A percentile compares a stretch with the other conserved stretches of the same genome.
These are phyloP conservation scores for Kazachstania kunashirensis DNA, from an alignment of 805 yeast species.

Conservation along the genomic window DNA sequence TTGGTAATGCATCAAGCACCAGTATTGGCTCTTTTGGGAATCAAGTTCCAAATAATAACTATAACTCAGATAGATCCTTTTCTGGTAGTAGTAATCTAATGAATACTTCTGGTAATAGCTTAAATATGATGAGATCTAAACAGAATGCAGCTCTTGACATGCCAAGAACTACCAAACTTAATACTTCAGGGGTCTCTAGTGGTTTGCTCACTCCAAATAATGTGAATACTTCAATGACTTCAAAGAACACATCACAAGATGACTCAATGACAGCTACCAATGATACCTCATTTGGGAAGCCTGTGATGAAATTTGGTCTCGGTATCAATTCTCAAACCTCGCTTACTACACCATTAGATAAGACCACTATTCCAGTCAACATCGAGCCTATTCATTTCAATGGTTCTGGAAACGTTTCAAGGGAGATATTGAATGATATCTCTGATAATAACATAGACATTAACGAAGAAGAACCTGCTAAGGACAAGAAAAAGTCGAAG, in stretches of 20 bases:
- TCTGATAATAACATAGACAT: neutral
- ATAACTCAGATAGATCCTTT: slow-evolving; percentile 5
- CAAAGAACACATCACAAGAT: neutral
- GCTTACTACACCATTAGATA: slow-evolving; percentile 4
- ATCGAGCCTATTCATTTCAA: neutral
- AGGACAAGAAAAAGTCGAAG: slow-evolving; percentile 14
- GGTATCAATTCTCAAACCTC: neutral
- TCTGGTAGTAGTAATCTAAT: neutral
- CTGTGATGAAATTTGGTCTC: slow-evolving; percentile 4
- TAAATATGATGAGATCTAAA: slow-evolving; percentile 1
- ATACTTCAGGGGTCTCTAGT: neutral
- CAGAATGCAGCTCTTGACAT: neutral
- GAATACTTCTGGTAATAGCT: neutral
- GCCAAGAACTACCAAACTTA: slow-evolving; percentile 5
- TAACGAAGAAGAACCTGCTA: slow-evolving; percentile 2
- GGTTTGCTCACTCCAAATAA: slow-evolving; percentile 9
- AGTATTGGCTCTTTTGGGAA: slow-evolving; percentile 8
- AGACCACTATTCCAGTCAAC: slow-evolving; percentile 4
- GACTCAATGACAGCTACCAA: neutral
- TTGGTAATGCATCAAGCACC: slow-evolving; percentile 25
- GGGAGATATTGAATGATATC: neutral
- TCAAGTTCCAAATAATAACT: slow-evolving; percentile 7
- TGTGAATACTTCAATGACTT: slow-evolving; percentile 7
- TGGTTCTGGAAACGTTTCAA: neutral
- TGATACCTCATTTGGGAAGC: neutral